Conservation (phyloP, 768 basidiomycete species). For the Pleurotus tuoliensis region DNA sequence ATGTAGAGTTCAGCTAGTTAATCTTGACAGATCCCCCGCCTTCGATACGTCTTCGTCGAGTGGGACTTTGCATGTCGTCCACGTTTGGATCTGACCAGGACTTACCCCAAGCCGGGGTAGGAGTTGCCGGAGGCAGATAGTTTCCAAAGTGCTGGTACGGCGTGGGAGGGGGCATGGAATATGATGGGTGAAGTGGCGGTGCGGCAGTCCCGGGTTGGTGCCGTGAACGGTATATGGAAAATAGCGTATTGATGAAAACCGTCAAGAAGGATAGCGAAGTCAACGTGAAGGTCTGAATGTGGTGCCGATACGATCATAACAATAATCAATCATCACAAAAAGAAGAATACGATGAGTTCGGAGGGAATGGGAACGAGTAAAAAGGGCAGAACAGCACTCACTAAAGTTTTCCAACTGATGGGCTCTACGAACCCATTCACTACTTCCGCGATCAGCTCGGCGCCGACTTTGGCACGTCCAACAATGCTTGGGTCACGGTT, state of each 20-base stretch:
- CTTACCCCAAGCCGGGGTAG: slow-evolving; percentile 44
- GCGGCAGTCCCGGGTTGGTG: slow-evolving; percentile 41
- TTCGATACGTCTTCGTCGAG: slow-evolving; percentile 53
- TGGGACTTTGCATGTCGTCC: slow-evolving; percentile 41
- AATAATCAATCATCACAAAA: slow-evolving; percentile 1
- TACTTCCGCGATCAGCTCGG: slow-evolving; percentile 93
- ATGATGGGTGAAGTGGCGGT: slow-evolving; percentile 30
- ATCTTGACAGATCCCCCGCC: slow-evolving; percentile 52
- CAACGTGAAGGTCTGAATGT: slow-evolving; percentile 61
- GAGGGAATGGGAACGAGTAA: background rate
- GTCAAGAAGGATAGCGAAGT: slow-evolving; percentile 75
- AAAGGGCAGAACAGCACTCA: slow-evolving; percentile 31
- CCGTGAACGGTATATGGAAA: slow-evolving; percentile 72
- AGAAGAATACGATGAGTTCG: background rate
- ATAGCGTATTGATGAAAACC: slow-evolving; percentile 74
- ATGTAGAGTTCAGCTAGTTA: slow-evolving; percentile 32
- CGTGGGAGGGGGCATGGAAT: slow-evolving; percentile 35
- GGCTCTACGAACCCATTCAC: slow-evolving; percentile 96
- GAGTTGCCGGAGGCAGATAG: slow-evolving; percentile 45
- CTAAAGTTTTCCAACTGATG: slow-evolving; percentile 96
- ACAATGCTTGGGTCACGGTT: slow-evolving; percentile 87
- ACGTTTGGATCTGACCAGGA: slow-evolving; percentile 31
- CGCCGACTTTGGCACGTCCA: slow-evolving; percentile 85
- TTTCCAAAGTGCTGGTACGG: slow-evolving; percentile 43
- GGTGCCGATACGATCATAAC: slow-evolving; percentile 6